These are phyloP conservation scores for Ruellia speciosa DNA, from an alignment of 305 asterid genomes.

Conservation along the genomic window DNA sequence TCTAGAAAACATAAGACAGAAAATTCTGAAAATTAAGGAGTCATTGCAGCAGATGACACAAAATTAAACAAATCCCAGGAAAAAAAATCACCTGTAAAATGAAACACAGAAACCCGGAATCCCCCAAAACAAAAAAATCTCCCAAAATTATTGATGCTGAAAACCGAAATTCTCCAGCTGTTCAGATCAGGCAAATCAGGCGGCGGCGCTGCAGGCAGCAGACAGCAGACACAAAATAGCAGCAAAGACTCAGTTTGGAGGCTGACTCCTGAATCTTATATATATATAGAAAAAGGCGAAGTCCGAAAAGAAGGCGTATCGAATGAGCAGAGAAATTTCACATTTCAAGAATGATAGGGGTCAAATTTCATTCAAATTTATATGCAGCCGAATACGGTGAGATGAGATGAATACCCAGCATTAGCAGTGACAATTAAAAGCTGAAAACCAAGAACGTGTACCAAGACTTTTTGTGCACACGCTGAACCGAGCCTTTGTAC, in stretches of 20 bases:
- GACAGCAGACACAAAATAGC: not conserved
- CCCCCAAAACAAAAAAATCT: conserved; percentile 5
- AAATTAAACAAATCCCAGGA: conserved; percentile 5
- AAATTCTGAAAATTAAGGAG: not conserved
- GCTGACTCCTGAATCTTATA: not conserved
- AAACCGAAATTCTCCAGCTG: not conserved
- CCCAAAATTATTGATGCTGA: not conserved
- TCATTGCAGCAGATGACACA: not conserved
- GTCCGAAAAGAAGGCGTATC: not conserved
- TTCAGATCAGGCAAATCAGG: not conserved
- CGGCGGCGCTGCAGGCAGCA: not conserved
- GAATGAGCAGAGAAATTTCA: not conserved
- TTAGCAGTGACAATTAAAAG: too few relatives aligned
- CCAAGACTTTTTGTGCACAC: not conserved
- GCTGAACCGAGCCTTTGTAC: too few relatives aligned
- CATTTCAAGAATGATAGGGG: not conserved
- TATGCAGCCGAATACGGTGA: not conserved
- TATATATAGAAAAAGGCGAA: not conserved
- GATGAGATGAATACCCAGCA: too few relatives aligned
- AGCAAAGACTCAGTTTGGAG: not conserved
- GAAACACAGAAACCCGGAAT: conserved; percentile 20
- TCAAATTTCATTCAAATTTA: not conserved
- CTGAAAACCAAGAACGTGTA: not conserved
- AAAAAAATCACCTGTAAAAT: conserved; percentile 8
- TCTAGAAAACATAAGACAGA: conserved; percentile 1